Base-by-base conservation (phyloP, 2,329 filamentous ascomycete species). In the Trichoderma guizhouense region DNA sequence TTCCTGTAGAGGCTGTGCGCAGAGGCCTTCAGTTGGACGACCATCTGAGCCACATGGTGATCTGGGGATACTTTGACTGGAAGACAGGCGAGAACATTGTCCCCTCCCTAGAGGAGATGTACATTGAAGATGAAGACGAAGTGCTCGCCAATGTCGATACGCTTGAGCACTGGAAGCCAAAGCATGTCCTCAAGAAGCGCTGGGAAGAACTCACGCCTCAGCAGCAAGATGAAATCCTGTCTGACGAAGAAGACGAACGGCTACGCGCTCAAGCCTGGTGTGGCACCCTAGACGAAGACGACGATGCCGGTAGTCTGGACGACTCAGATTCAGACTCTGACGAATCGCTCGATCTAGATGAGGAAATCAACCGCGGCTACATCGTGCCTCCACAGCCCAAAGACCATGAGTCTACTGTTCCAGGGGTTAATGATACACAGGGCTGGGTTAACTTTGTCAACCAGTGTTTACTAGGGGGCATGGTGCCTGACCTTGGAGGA, bases 1-100 rank as follows among this genome's bases (percentile, higher is more conserved):
- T 93, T 26, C 80, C 88, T 55, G 76, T 83, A 14, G 91, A 94
- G 76, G 82, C 85, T 0, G 79, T 86, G 0, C 81, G 84, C 18
- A 82, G 91, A 18, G 78, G 83, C 0, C 77, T 92, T 39, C 74
- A 84, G 26, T 78, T 93, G n/a, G 83, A 90, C 69, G 73, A 82
- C 14, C 84, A 87, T 75, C 82, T 90, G 61, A 75, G 85, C 15
- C 82, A 86, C 71, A 90, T 92, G 85, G 83, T 90, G 75, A 73
- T 88, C 18, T 93, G 88, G 84, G 92, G 92, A 1, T 87, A 87
- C 77, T 81, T 91, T 32, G 84, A 92, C 79, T 84, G 83, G 66
- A 63, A 78, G 5, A 88, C 84, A 1, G 84, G 87, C 63, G 78
- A 82, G 73, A 86, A 89, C 77, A 76, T 88, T 6, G 83, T 85